Evolutionary conservation across 176 grass and related monocot species (phyloP), one percentile per base, ranked within the genome.

Genomic region (Ampelocalamus luodianensis): DNA sequence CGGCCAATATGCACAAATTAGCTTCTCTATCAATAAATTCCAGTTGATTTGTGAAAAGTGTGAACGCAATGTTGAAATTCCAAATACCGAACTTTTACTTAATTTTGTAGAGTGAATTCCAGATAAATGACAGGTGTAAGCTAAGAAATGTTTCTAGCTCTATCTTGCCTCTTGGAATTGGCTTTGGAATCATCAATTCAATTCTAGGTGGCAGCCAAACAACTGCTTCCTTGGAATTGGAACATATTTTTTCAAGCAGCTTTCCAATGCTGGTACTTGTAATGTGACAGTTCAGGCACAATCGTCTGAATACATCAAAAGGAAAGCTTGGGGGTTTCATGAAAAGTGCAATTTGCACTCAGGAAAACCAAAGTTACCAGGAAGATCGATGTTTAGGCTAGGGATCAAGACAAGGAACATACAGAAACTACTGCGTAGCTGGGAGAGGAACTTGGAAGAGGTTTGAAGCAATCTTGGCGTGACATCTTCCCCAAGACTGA

Each of bases 401-500:
- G 96, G 91, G 44, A 94, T 95, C 59, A 95, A 90, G 72, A 89
- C 80, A 43, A 98, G 91, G 87, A 94, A 92, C 77, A 64, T 77
- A 51, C 90, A 90, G 56, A 95, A 93, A 84, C 81, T 98, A n/a
- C 72, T 80, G 22, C 49, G 4, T 38, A 98, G 89, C 39, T 79
- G 34, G 50, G 49, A 79, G 82, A 90, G 75, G 32, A 90, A 80
- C 44, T 61, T 44, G 15, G 24, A 50, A 24, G 39, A 55, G 8
- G 65, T 75, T 53, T 87, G 36, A 73, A 75, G 32, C 68, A 74
- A 63, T 83, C 14, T 74, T 66, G 49, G 5, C 37, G 10, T 80
- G 74, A 2, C 17, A 17, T 87, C 42, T 68, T 68, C 13, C 49
- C 26, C 50, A 26, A 60, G 74, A 68, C 68, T 1, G 11, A 79